Conservation (phyloP, 2,329 filamentous ascomycete genomes). For the Cladosporium sphaerospermum region DNA sequence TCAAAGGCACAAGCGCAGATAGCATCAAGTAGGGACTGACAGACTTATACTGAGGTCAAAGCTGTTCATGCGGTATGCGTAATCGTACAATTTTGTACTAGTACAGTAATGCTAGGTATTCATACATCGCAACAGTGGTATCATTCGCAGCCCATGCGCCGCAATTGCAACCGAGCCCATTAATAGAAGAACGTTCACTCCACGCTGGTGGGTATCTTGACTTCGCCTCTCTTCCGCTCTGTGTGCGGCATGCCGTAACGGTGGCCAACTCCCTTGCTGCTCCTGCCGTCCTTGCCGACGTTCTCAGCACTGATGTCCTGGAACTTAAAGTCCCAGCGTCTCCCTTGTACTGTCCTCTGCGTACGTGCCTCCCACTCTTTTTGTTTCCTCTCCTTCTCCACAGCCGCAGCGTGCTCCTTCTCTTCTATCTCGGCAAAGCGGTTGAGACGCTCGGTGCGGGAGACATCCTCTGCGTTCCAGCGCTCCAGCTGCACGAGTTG, state of each 20-base stretch:
- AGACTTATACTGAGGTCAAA: no score
- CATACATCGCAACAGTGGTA: constrained; percentile 12
- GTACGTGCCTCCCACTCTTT: constrained; percentile 40
- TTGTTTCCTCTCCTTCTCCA: constrained; percentile 34
- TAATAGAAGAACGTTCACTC: constrained; percentile 28
- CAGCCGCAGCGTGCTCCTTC: constrained; percentile 34
- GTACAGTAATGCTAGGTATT: constrained; percentile 7
- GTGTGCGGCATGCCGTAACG: constrained; percentile 57
- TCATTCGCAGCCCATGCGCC: constrained; percentile 1
- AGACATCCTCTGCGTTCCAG: constrained; percentile 34
- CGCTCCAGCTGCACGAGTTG: constrained; percentile 49
- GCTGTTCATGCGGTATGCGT: neutral
- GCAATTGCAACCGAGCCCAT: constrained; percentile 1
- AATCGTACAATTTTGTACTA: constrained; percentile 1
- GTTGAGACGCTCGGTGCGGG: constrained; percentile 38
- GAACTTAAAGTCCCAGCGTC: constrained; percentile 56
- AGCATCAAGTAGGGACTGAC: no score
- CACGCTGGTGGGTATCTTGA: constrained; percentile 59
- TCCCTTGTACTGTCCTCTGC: constrained; percentile 40
- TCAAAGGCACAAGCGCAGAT: no score
- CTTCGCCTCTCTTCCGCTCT: constrained; percentile 56
- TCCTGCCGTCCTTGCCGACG: constrained; percentile 50
- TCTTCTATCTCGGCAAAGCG: constrained; percentile 12
- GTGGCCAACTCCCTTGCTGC: constrained; percentile 48
- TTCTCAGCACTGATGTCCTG: constrained; percentile 51